A percentile compares a stretch with the other conserved stretches of the same genome.
These are phyloP conservation scores for Knoxia roxburghii DNA, from an alignment of 257 asterid species.

Conservation along the genomic window DNA sequence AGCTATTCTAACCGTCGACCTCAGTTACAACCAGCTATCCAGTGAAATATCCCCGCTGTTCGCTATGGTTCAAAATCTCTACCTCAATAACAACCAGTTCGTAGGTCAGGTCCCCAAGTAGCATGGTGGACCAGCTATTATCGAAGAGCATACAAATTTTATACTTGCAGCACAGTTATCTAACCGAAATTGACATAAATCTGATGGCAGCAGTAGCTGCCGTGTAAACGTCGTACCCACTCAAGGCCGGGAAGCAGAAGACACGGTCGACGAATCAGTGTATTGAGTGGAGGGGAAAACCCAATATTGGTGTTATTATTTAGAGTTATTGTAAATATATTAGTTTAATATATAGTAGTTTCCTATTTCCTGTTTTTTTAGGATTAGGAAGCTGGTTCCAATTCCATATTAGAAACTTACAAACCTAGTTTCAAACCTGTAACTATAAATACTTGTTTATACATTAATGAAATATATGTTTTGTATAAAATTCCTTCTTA, in stretches of 20 bases:
- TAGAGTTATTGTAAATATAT: too few relatives aligned
- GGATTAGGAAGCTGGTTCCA: too few relatives aligned
- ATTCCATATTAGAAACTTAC: too few relatives aligned
- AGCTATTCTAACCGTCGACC: slow-evolving; percentile 63
- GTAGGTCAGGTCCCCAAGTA: slow-evolving; percentile 65
- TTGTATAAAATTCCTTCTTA: too few relatives aligned
- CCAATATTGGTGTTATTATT: too few relatives aligned
- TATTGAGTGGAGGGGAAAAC: slow-evolving; percentile 56
- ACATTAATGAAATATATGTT: too few relatives aligned
- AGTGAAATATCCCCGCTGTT: slow-evolving; percentile 74
- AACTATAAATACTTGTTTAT: too few relatives aligned
- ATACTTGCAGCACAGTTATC: slow-evolving; percentile 74
- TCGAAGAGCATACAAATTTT: slow-evolving; percentile 48
- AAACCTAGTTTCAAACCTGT: too few relatives aligned
- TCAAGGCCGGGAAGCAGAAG: slow-evolving; percentile 77
- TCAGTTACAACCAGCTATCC: slow-evolving; percentile 69
- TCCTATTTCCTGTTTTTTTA: too few relatives aligned
- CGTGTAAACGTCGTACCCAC: slow-evolving; percentile 80
- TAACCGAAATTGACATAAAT: slow-evolving; percentile 78
- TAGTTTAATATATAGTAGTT: too few relatives aligned
- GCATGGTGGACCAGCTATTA: slow-evolving; percentile 64
- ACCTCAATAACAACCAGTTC: slow-evolving; percentile 86
- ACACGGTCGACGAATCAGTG: slow-evolving; percentile 85
- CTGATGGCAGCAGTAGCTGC: slow-evolving; percentile 65
- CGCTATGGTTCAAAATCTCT: slow-evolving; percentile 66